These are phyloP conservation scores for Plasmopara viticola DNA, from an alignment of 352 stramenopile species.

Conservation along the genomic window DNA sequence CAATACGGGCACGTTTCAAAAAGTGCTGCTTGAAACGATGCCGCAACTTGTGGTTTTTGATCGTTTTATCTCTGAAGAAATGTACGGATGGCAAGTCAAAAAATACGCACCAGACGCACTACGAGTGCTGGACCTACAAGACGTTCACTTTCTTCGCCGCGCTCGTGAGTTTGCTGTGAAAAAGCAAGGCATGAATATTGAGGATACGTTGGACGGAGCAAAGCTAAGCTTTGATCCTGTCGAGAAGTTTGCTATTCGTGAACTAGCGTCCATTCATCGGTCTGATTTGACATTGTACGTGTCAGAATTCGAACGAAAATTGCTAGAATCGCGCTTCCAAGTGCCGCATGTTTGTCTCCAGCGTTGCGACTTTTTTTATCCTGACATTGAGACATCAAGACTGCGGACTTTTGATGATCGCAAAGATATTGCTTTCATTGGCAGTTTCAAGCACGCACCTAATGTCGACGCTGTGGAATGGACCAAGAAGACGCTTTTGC, in stretches of 20 bases:
- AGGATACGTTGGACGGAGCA: conserved; percentile 25
- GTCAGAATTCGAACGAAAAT: conserved; percentile 53
- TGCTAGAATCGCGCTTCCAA: conserved; percentile 58
- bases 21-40: conserved; percentile 43
- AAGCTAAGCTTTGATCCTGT: conserved; percentile 34
- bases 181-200: conserved; percentile 38
- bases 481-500: conserved; percentile 62
- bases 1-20: conserved; percentile 65
- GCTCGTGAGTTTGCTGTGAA: conserved; percentile 76
- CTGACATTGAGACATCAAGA: conserved; percentile 14
- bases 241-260: conserved; percentile 64
- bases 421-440: conserved; percentile 83
- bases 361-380: conserved; percentile 70
- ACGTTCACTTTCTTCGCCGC: conserved; percentile 88
- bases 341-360: conserved; percentile 38
- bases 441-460: conserved; percentile 89
- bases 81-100: conserved; percentile 77
- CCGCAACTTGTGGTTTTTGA: conserved; percentile 78
- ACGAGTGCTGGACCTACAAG: conserved; percentile 89
- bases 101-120: conserved; percentile 74
- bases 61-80: conserved; percentile 80
- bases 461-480: conserved; percentile 89
- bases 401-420: conserved; percentile 26
- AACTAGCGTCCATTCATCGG: conserved; percentile 70
- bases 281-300: conserved; percentile 74